Conservation (phyloP, 1,139 yeast genomes). For the Sugiyamaella sp. region DNA sequence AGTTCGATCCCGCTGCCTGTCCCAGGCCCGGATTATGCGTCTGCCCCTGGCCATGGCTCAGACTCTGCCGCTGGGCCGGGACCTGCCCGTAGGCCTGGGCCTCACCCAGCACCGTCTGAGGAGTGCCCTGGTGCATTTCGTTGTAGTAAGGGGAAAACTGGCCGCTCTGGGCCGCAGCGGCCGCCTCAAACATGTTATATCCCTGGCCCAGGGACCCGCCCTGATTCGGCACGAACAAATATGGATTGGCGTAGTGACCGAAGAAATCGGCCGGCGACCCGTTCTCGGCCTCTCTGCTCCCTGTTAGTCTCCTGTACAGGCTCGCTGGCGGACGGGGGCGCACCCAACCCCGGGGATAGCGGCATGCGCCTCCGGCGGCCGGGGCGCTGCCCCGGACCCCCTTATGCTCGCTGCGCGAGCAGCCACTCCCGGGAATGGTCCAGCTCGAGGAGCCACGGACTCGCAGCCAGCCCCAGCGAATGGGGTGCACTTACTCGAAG, state of each 20-base stretch:
- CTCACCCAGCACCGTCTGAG: not conserved
- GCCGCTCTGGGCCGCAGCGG: not conserved
- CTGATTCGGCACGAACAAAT: conserved; percentile 2
- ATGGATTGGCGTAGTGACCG: conserved; percentile 32
- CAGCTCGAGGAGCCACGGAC: not conserved
- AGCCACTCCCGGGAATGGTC: not conserved
- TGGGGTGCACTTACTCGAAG: conserved; percentile 26
- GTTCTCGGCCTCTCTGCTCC: conserved; percentile 28
- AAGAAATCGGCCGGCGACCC: conserved; percentile 34
- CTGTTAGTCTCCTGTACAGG: conserved; percentile 11
- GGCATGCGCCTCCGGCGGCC: conserved; percentile 1
- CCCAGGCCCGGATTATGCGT: not conserved
- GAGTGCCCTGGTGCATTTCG: not conserved
- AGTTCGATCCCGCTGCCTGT: not conserved
- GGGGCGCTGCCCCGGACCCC: conserved; percentile 12
- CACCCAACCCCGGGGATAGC: not conserved
- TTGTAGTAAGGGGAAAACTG: conserved; percentile 7
- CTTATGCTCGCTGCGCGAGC: not conserved
- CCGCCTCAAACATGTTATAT: conserved; percentile 10
- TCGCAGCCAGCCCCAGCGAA: not conserved
- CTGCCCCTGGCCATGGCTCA: not conserved
- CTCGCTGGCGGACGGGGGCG: not conserved
- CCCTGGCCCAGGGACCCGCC: conserved; percentile 12
- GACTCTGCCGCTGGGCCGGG: not conserved
- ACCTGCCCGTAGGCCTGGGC: no score